These are phyloP conservation scores for Ophiostoma piceae DNA, from an alignment of 2,329 filamentous ascomycete genomes.

Conservation along the genomic window DNA sequence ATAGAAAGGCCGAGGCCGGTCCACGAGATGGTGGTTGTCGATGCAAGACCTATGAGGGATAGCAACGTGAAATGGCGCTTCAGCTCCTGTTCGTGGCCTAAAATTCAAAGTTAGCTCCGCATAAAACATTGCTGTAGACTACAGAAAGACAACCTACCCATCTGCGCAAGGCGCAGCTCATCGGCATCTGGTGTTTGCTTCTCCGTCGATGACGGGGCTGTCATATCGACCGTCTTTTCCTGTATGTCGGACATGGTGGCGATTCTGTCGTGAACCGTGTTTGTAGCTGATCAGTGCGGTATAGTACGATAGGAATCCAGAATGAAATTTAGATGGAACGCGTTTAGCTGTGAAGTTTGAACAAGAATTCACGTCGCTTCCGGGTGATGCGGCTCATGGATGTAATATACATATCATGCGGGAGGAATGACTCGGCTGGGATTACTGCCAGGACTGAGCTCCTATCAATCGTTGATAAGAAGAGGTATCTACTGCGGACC, in stretches of 20 bases:
- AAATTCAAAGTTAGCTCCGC: background rate
- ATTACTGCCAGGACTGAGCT: background rate
- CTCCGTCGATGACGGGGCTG: background rate
- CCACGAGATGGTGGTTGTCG: conserved; percentile 13
- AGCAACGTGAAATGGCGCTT: conserved; percentile 8
- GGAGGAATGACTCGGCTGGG: no score
- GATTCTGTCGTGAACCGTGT: background rate
- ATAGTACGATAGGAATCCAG: background rate
- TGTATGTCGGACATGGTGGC: background rate
- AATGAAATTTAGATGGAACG: background rate
- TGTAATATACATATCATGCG: background rate
- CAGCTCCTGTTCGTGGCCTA: conserved; percentile 11
- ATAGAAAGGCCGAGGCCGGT: conserved; percentile 7
- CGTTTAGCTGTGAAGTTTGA: background rate
- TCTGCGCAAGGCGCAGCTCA: conserved; percentile 8
- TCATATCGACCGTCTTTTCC: background rate
- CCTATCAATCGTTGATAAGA: background rate
- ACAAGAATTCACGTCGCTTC: background rate
- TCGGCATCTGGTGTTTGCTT: background rate
- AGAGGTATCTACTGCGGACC: background rate
- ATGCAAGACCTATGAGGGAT: conserved; percentile 11
- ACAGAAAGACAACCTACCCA: background rate
- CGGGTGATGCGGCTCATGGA: background rate
- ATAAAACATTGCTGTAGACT: background rate
- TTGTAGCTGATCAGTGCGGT: background rate